Conservation (phyloP, 2,329 filamentous ascomycete genomes). For the Sporothrix euskadiensis region DNA sequence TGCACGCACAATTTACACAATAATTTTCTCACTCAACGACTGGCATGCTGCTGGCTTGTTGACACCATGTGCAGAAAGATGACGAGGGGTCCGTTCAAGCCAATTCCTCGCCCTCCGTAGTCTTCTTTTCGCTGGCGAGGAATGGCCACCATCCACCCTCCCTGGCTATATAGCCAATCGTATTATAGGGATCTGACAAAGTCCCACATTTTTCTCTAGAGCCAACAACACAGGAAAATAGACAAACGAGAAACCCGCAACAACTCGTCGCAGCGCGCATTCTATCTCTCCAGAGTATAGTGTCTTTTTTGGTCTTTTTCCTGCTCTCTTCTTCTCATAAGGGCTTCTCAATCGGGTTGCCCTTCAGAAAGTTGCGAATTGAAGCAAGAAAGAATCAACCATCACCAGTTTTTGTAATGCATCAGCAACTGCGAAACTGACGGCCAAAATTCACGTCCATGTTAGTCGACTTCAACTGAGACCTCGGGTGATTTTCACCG, state of each 20-base stretch:
- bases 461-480: not conserved
- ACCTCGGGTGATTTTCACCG: conserved; percentile 8
- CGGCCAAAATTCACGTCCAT: not conserved
- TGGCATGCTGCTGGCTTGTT: conserved; percentile 17
- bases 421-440: not conserved
- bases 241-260: not conserved
- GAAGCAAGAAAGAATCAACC: not conserved
- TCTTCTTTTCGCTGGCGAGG: not conserved
- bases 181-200: not conserved
- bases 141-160: not conserved
- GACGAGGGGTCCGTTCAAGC: not conserved
- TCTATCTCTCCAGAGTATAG: not conserved
- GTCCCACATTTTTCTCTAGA: not conserved
- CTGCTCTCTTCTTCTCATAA: too few relatives aligned
- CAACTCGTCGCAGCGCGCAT: not conserved
- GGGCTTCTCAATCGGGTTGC: not conserved
- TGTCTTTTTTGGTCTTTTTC: not conserved
- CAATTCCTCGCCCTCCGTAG: not conserved
- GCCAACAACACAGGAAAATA: conserved; percentile 5
- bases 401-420: not conserved
- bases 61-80: not conserved
- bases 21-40: not conserved
- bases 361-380: not conserved
- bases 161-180: conserved; percentile 15
- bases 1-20: not conserved